Base-by-base conservation (phyloP, 1,139 yeast species). In the Protomyces inouyei region DNA sequence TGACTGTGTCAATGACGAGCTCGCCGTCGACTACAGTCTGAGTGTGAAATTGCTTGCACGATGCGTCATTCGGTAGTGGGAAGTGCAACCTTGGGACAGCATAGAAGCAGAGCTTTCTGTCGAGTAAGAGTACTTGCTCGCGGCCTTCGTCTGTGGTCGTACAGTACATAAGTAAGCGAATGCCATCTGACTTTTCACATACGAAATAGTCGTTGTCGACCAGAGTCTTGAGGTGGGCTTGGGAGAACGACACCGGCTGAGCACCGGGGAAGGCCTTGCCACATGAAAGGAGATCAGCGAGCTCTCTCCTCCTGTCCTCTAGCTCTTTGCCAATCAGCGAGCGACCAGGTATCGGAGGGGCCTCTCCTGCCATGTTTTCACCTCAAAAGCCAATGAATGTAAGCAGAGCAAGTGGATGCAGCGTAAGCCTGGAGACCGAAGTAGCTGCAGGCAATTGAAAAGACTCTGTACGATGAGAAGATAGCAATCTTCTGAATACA, bases 11-110 rank as follows among this genome's bases (percentile, higher is more conserved):
- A 64, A 83, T 77, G 1, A 87, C 88, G 66, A 95, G 80, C 75
- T 95, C 99, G 2, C 98, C 98, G 73, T 95, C 99, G 16, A 95
- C 80, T 16, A 95, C 78, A 0, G 97, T 88, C 1, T 96, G 97
- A 69, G 86, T 88, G 70, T 91, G 97, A 55, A 35, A 64, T 21
- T 46, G 28, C 43, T 59, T 53, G 53, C 56, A 52, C 21, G 66
- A 51, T 14, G 61, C 35, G 54, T 82, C 82, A 51, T 82, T 83
- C 32, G 80, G 76, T 25, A 79, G 73, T 0, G 98, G 98, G 75
- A 93, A 90, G 74, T 91, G 96, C 70, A 93, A 84, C 64, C 88
- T 43, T 35, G 67, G 92, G 16, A 93, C 82, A 74, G 85, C 83
- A 72, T 83, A 88, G 74, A 86, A 93, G 68, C 92, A 95, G 73